Percentiles rank a stretch among this genome's conserved stretches.
These are phyloP conservation scores for Viola odorata DNA, from an alignment of 345 rosid species.

Conservation along the genomic window DNA sequence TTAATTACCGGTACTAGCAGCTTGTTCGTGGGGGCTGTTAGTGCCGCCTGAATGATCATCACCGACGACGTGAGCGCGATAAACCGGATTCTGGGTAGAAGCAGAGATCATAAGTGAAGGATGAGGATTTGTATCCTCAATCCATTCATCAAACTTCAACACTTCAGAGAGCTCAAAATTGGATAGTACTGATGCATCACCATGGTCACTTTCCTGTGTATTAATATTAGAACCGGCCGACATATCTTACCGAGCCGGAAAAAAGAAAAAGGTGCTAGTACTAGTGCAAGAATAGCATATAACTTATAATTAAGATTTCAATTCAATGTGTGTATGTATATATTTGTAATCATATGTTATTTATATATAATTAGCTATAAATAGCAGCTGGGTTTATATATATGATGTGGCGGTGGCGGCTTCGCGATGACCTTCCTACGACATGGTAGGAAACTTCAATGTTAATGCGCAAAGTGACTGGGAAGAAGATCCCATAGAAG, in stretches of 20 bases:
- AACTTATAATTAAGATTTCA: no score
- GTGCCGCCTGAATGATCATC: slow-evolving; percentile 19
- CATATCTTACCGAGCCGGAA: neutral
- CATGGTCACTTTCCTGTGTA: slow-evolving; percentile 30
- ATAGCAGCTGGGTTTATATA: neutral
- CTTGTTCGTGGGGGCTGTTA: slow-evolving; percentile 26
- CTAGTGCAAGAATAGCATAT: no score
- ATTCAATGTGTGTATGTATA: no score
- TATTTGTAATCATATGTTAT: no score
- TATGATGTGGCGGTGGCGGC: slow-evolving; percentile 2
- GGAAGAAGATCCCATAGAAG: neutral
- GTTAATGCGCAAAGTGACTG: slow-evolving; percentile 15
- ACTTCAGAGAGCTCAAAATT: slow-evolving; percentile 52
- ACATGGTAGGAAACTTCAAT: slow-evolving; percentile 34
- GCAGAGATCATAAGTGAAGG: slow-evolving; percentile 29
- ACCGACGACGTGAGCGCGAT: slow-evolving; percentile 28
- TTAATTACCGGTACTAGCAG: slow-evolving; percentile 16
- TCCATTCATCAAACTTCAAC: slow-evolving; percentile 48
- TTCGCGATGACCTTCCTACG: slow-evolving; percentile 33
- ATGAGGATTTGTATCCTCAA: slow-evolving; percentile 30
- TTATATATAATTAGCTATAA: no score
- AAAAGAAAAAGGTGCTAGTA: no score
- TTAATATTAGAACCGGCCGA: neutral
- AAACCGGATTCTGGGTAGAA: slow-evolving; percentile 24
- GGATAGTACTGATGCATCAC: slow-evolving; percentile 10